Evolutionary conservation across 1,284 basidiomycete genomes (phyloP), one percentile per base, ranked within the genome.

Genomic region (Malassezia pachydermatis): DNA sequence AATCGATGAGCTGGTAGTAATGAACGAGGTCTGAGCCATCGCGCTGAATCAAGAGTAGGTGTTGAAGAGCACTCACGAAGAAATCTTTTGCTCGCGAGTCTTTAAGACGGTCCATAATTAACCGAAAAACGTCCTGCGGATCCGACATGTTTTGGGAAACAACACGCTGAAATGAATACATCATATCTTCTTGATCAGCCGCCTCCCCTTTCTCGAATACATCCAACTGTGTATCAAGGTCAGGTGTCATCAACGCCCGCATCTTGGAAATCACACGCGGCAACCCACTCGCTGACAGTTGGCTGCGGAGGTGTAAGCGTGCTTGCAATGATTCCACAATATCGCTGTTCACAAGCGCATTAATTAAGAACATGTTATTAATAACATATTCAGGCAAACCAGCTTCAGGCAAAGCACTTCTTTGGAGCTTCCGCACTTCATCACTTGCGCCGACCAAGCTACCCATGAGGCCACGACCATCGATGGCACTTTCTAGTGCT

Each of bases 381-480:
- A 59, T 48, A 37, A 57, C 58, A 34, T 60, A 64, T 34, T 53
- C 49, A 76, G 82, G 70, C 62, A 90, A 84, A 66, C 84, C 83
- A 62, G 88, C 90, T 49, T 90, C 88, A 57, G 84, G 83, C 52
- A 89, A 73, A 34, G 62, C 60, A 16, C 59, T 55, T n/a, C 67
- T 42, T 47, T 60, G 63, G 27, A 71, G 55, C 51, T 63, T 81
- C 66, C 79, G 81, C 51, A 92, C 79, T 56, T 94, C 87, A 28
- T 90, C 86, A 60, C 88, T 90, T 8, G 88, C 86, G 2, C 94
- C 92, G 7, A 98, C 92, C 40, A 86, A 74, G 67, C 85, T 92
- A 2, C 92, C 92, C 88, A 96, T 92, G 71, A 83, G 84, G 1
- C 94, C 92, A 51, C 88, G 76, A 1, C 89, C 88, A 37, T 81